A percentile compares a stretch with the other conserved stretches of the same genome.
Conservation (phyloP, 768 basidiomycete genomes). For the Pleurotus tuoliensis region DNA sequence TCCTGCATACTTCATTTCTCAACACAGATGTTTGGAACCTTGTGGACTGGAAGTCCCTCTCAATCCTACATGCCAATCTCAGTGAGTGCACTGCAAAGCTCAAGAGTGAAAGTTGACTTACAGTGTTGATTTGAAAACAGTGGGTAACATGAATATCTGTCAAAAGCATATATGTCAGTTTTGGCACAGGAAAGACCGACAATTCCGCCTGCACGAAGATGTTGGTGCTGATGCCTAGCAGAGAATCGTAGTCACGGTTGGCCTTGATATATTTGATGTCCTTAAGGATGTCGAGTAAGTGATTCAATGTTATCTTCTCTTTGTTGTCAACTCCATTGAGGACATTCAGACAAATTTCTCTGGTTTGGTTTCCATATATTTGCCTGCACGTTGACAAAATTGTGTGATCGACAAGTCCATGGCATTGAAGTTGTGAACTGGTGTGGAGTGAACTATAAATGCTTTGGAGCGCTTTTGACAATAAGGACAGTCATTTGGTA, state of each 20-base stretch:
- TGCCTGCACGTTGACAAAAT: not conserved
- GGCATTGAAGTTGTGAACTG: too few relatives aligned
- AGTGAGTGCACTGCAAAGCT: not conserved
- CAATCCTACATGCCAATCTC: not conserved
- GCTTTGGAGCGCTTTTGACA: too few relatives aligned
- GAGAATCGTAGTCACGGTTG: slow-evolving; percentile 19
- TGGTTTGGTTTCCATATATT: not conserved
- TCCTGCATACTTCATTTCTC: slow-evolving; percentile 1
- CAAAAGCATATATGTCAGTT: slow-evolving; percentile 13
- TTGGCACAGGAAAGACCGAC: slow-evolving; percentile 12
- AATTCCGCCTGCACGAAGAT: slow-evolving; percentile 8
- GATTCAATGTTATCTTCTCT: slow-evolving; percentile 13
- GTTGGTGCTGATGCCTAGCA: slow-evolving; percentile 16
- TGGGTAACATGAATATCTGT: slow-evolving; percentile 16
- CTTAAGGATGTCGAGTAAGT: slow-evolving; percentile 10
- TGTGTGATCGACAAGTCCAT: too few relatives aligned
- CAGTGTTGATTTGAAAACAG: slow-evolving; percentile 6
- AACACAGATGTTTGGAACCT: slow-evolving; percentile 3
- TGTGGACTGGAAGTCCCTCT: not conserved
- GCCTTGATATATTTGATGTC: not conserved
- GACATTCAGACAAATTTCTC: slow-evolving; percentile 11
- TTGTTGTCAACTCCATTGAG: slow-evolving; percentile 12
- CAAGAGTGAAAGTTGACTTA: not conserved
- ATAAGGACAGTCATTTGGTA: too few relatives aligned
- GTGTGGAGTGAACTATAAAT: too few relatives aligned